Evolutionary conservation across 2,329 filamentous ascomycete species (phyloP), one percentile per base, ranked within the genome.

Genomic region (Beauveria brongniartii): DNA sequence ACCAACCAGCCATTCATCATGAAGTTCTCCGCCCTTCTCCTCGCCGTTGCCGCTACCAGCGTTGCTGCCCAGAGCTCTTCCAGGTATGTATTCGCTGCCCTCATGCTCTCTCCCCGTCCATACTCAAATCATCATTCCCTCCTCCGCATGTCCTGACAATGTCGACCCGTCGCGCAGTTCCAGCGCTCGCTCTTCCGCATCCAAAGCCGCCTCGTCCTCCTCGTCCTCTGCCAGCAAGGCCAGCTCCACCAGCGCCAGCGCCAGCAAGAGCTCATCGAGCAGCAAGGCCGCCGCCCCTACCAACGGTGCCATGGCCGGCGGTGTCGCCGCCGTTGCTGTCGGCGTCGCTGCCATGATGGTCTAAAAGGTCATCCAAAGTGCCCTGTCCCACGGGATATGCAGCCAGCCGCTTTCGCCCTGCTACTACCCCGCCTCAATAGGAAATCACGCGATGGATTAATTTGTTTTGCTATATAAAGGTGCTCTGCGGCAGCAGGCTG

Each of bases 21-120:
- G 53, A 55, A 55, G 40, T 55, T 55, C 53, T 55, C 53, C 53
- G 40, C 22, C 20, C 24, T 55, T 26, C 53, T 55, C 53, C 53
- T 55, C 53, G 53, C 40, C 40, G 40, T 24, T 18, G 53, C 53
- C 22, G 53, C 53, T 20, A 30, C 53, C 40, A 28, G 40, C 53
- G 53, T 55, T 55, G 53, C 28, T 12, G 53, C n/a, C 53, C 53
- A 55, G 53, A 34, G 10, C 40, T 18, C 14, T 14, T 18, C 14
- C 18, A 22, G 18, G 53, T 55, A 44, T 14, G 53, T 55, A 20
- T 34, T 20, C 22, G 3, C 3, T 37, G 26, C 48, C 5, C 10
- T 53, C 9, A 18, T 5, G 14, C 24, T 7, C 24, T 24, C 7
- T 28, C 28, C 8, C 28, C 8, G 1, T 28, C 22, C 12, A 50